Evolutionary conservation across 2,329 filamentous ascomycete species (phyloP).

Genomic region (Cladosporium sp.): DNA sequence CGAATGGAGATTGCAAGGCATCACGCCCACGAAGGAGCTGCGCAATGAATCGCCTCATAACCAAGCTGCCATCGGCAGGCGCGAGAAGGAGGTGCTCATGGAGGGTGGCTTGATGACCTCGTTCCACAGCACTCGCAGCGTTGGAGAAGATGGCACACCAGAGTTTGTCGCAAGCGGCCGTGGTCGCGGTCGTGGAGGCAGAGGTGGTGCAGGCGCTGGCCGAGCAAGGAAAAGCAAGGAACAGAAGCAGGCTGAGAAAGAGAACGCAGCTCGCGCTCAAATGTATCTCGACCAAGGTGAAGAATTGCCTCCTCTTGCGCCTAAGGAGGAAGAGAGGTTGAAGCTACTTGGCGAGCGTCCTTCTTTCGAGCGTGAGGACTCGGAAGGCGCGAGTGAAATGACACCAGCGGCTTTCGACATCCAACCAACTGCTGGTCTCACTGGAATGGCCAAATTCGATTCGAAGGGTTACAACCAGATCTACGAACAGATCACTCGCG

Average conservation of each 20-base stretch:
- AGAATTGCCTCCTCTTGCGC: slow-evolving; percentile 59
- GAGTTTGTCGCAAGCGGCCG: slow-evolving; percentile 31
- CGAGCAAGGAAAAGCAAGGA: slow-evolving; percentile 84
- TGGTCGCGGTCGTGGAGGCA: slow-evolving; percentile 42
- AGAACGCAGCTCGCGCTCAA: slow-evolving; percentile 80
- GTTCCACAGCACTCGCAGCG: slow-evolving; percentile 53
- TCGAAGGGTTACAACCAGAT: slow-evolving; percentile 79
- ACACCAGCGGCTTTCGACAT: slow-evolving; percentile 25
- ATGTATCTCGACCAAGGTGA: slow-evolving; percentile 75
- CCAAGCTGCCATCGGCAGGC: slow-evolving; percentile 23
- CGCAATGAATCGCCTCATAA: slow-evolving; percentile 57
- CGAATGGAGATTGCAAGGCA: slow-evolving; percentile 78
- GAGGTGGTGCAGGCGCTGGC: slow-evolving; percentile 33
- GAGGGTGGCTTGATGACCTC: slow-evolving; percentile 82
- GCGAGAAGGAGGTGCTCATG: slow-evolving; percentile 60
- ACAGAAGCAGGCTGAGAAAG: slow-evolving; percentile 64
- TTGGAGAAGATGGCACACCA: slow-evolving; percentile 27
- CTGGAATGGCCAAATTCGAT: slow-evolving; percentile 31
- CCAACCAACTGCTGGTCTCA: slow-evolving; percentile 28
- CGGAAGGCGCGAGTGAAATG: slow-evolving; percentile 55
- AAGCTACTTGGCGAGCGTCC: slow-evolving; percentile 16
- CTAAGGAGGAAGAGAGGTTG: slow-evolving; percentile 51
- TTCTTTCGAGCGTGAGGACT: slow-evolving; percentile 36
- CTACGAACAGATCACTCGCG: slow-evolving; percentile 95
- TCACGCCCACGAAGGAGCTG: slow-evolving; percentile 68